Evolutionary conservation across 768 basidiomycete genomes (phyloP), one percentile per base, ranked within the genome.

Genomic region (Suillus hirtellus): DNA sequence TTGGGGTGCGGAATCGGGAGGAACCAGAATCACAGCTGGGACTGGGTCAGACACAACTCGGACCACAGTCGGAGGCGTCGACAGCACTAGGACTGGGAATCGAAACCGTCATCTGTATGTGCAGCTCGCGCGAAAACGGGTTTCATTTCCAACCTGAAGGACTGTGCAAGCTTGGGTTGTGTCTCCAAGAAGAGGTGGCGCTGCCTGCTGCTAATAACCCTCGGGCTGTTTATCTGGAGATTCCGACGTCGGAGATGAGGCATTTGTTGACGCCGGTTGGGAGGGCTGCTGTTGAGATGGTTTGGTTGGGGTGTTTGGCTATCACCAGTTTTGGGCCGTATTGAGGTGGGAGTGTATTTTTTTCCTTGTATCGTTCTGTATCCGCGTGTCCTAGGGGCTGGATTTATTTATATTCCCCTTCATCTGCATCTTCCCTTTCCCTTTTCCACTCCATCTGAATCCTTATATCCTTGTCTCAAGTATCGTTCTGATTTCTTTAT

Each of bases 81-180:
- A 27, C 49, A 52, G 27, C 15, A 8, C 49, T 27, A 9, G 49
- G 24, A 8, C 49, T 27, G 4, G 49, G 24, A 52, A 27, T 19
- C 40, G 78, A 81, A 61, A 82, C 80, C 34, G 79, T 76, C 61
- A 81, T 92, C 50, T 89, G 87, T 12, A 74, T 84, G 2, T 92
- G 89, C 66, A 75, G 81, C 59, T 82, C 86, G 31, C 84, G 88
- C 24, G 83, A 87, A 37, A 74, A 78, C 1, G 92, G 92, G 4
- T 84, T 96, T 59, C 87, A 92, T 73, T 93, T 96, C 65, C 73
- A 87, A n/a, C 84, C 89, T 0, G 88, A 96, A 56, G 93, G 92
- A 0, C 80, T 95, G 60, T 82, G 86, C 66, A 85, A 87, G 72
- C 80, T 96, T 62, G 92, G 92, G 0, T 76, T 95, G 65, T 88